Evolutionary conservation across 495 filamentous ascomycete species (phyloP), one percentile per base, ranked within the genome.

Genomic region (Aspergillus haitiensis): DNA sequence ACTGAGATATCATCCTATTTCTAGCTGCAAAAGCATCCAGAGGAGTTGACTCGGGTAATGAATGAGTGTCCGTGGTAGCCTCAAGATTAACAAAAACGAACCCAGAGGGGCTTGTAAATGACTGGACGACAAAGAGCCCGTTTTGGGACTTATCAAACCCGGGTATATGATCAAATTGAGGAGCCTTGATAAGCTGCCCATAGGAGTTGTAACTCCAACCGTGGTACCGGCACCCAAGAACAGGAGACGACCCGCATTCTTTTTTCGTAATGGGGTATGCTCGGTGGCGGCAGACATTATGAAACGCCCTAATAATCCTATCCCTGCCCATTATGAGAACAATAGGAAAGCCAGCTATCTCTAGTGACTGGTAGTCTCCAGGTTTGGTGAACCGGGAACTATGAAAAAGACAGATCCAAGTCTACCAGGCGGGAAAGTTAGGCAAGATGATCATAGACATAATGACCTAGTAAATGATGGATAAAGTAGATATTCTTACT

Each of bases 181-280:
- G 83, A 2, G 85, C 84, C 66, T 85, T 85, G 47, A 83, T 77
- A 40, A 87, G 67, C 36, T 79, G 75, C 15, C 85, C 84, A 44
- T 67, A 75, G 6, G 78, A 75, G 55, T 82, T 78, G 59, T 86
- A 86, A 39, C 78, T 81, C 84, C 85, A 88, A 27, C 84, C 84
- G 67, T 88, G 85, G 61, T 86, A 88, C 45, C 79, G 74, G 67
- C 84, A 88, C 2, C 75, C 70, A 11, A 86, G 73, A 7, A 85
- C 76, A 8, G 72, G 75, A 15, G 80, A 75, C 33, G 69, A 74
- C 3, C 84, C 84, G 5, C 66, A 65, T 36, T 81, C 74, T 36
- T 78, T 80, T n/a, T 70, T 72, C 13, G 81, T 78, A 33, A 86
- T 74, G 1, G 81, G 79, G 65, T 81, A 85, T 37, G 83, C 82